These are phyloP conservation scores for Alternaria novae-zelandiae DNA, from an alignment of 2,329 filamentous ascomycete genomes.

Conservation along the genomic window DNA sequence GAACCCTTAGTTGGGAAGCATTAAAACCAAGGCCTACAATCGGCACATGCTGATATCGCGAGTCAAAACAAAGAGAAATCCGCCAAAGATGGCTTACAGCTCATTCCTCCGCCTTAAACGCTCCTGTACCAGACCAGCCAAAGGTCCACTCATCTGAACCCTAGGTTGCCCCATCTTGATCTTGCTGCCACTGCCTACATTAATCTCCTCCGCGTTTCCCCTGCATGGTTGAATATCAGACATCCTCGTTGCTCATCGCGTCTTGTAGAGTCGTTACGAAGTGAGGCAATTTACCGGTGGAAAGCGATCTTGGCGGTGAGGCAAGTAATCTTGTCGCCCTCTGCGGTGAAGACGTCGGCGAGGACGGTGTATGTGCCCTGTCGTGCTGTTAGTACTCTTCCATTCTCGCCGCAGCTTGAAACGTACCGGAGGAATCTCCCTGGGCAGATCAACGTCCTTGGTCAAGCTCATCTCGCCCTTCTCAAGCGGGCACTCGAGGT, in stretches of 20 bases:
- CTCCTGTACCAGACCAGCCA: constrained; percentile 44
- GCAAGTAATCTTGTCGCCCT: constrained; percentile 82
- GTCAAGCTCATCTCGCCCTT: constrained; percentile 74
- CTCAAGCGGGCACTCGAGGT: constrained; percentile 86
- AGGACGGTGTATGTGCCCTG: constrained; percentile 89
- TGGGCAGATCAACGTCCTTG: constrained; percentile 85
- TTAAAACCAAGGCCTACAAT: background rate
- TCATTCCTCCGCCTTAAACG: constrained; percentile 37
- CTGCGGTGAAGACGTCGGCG: constrained; percentile 80
- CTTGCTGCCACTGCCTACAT: constrained; percentile 1
- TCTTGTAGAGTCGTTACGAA: constrained; percentile 3
- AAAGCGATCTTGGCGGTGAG: constrained; percentile 77
- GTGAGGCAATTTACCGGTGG: constrained; percentile 43
- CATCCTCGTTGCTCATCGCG: constrained; percentile 17
- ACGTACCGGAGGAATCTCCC: constrained; percentile 86
- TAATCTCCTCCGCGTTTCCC: constrained; percentile 5
- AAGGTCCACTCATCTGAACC: constrained; percentile 43
- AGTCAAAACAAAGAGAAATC: constrained; percentile 2
- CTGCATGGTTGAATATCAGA: constrained; percentile 18
- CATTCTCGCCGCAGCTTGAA: background rate
- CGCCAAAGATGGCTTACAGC: constrained; percentile 27
- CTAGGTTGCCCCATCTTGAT: constrained; percentile 41
- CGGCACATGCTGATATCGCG: constrained; percentile 18
- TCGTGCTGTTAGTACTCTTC: constrained; percentile 16
- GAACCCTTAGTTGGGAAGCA: background rate